phyloP scores from a whole-genome alignment of 179 eudicot species.

The Silene noctiflora region DNA sequence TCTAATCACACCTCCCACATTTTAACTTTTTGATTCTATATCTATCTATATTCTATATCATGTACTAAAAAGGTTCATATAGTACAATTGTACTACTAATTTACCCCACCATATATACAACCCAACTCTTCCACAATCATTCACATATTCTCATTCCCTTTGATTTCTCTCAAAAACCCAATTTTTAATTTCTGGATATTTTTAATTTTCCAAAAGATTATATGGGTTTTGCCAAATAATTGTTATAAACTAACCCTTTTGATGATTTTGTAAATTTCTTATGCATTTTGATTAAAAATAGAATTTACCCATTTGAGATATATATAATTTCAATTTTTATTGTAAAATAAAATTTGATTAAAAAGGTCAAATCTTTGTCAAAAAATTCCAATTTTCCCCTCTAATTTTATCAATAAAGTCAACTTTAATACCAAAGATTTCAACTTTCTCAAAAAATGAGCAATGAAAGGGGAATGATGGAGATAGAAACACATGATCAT shows the following conservation, averaged over 20 bases:
- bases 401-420: not conserved
- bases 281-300: not conserved
- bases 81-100: too few relatives aligned
- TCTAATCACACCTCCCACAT: too few relatives aligned
- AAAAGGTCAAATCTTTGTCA: not conserved
- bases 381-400: not conserved
- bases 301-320: not conserved
- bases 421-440: not conserved
- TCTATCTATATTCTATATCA: too few relatives aligned
- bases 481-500: conserved; percentile 20
- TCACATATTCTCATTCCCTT: too few relatives aligned
- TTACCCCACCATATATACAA: too few relatives aligned
- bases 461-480: conserved; percentile 19
- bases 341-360: too few relatives aligned
- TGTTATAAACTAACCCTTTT: not conserved
- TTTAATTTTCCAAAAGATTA: too few relatives aligned
- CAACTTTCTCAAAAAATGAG: conserved; percentile 15
- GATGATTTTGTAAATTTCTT: not conserved
- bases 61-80: too few relatives aligned
- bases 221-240: not conserved
- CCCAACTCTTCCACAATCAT: too few relatives aligned
- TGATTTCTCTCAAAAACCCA: too few relatives aligned
- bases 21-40: too few relatives aligned
- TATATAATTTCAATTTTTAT: not conserved
- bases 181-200: too few relatives aligned